Evolutionary conservation across 768 basidiomycete genomes (phyloP).

Genomic region (Zangia roseola): DNA sequence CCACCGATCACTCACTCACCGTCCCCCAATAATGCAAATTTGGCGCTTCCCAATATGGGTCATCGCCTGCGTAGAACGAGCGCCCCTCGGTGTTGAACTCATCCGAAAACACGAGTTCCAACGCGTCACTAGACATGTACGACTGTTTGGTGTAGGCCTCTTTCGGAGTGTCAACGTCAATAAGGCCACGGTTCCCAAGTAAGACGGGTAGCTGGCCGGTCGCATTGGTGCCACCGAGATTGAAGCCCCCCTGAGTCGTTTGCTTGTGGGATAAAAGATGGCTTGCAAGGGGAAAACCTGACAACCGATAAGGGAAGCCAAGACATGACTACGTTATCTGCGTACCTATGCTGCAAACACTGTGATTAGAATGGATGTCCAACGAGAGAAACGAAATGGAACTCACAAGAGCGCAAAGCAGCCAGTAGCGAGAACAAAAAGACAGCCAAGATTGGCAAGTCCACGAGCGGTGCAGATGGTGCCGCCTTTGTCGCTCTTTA

Average conservation of each 20-base stretch:
- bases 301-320: neutral
- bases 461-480: constrained; percentile 62
- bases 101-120: constrained; percentile 71
- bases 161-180: constrained; percentile 55
- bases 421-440: constrained; percentile 51
- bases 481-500: constrained; percentile 54
- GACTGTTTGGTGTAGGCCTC: constrained; percentile 40
- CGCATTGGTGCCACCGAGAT: constrained; percentile 72
- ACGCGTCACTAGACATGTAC: constrained; percentile 36
- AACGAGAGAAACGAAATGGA: neutral
- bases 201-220: constrained; percentile 61
- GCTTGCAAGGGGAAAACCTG: constrained; percentile 50
- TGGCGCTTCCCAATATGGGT: constrained; percentile 56
- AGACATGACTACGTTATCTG: neutral
- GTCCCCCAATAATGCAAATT: constrained; percentile 69
- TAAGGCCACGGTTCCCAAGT: constrained; percentile 44
- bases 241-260: constrained; percentile 56
- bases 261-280: constrained; percentile 42
- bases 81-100: constrained; percentile 78
- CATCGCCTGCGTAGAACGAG: constrained; percentile 67
- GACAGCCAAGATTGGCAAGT: constrained; percentile 64
- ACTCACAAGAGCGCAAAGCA: constrained; percentile 59
- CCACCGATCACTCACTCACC: constrained; percentile 32
- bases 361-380: too few relatives aligned
- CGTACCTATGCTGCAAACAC: constrained; percentile 17